Evolutionary conservation across 1,139 yeast species (phyloP), one percentile per base, ranked within the genome.

Genomic region (Diutina sp.): DNA sequence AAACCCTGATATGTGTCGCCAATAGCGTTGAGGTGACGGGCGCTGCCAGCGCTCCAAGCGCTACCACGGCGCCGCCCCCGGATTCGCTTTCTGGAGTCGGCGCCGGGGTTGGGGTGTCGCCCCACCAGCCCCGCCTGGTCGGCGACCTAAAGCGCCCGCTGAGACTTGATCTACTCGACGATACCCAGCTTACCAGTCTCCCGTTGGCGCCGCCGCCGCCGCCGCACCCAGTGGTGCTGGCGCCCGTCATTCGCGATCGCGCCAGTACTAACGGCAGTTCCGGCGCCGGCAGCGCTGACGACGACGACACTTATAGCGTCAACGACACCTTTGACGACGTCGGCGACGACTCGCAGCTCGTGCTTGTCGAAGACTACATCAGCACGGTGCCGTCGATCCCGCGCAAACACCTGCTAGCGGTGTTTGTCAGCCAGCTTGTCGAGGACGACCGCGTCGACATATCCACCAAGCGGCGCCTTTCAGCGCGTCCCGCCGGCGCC

Each of bases 181-280:
- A 50, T 32, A 50, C 53, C 53, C 16, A 32, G 45, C 29, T 50
- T 8, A 50, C 53, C 44, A 50, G 53, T 50, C 28, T 50, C 11
- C 53, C 53, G 44, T 32, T 50, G 6, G 53, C 53, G 29, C 53
- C 53, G 3, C 53, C 53, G 12, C 53, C 53, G 29, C 53, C 53
- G 29, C 41, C 21, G n/a, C 38, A 21, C 4, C 30, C 9, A 21
- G 8, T 21, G n/a, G 28, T 46, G 35, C 38, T 29, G 51, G 46
- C 46, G 46, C 46, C 46, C 21, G 41, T 35, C n/a, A 12, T 35
- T 2, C 41, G 41, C 14, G 41, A 35, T 35, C 41, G 41, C 41
- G 41, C 41, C 1, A 35, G 41, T 4, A 35, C 41, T 4, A 4
- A n/a, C 38, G 38, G 38, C 38, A 32, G 12, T 32, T 9, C 9